Evolutionary conservation across 257 asterid genomes (phyloP).

Genomic region (Solanum bulbocastanum): DNA sequence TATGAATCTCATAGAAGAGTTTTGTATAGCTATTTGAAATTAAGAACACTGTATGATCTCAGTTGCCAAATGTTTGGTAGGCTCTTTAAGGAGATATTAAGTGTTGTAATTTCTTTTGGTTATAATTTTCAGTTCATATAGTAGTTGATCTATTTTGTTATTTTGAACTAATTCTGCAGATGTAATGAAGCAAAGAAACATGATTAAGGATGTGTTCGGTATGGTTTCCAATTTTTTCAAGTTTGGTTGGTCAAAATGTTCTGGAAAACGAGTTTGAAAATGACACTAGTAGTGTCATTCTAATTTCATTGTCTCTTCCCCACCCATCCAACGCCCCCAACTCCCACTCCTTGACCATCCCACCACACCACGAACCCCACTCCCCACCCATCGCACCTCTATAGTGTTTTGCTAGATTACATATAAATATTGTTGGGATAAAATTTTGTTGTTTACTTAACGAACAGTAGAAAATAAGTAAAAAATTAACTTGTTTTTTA

Average conservation of each 20-base stretch:
- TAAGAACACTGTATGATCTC: neutral
- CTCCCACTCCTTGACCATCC: neutral
- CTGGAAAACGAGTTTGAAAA: neutral
- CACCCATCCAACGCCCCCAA: neutral
- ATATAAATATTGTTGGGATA: too few relatives aligned
- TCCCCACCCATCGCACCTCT: neutral
- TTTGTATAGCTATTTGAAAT: constrained; percentile 8
- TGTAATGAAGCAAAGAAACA: neutral
- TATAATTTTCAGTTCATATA: neutral
- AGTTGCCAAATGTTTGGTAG: neutral
- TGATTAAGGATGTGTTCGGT: neutral
- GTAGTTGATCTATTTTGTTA: neutral
- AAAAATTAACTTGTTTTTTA: neutral
- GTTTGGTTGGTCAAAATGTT: neutral
- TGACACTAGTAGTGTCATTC: neutral
- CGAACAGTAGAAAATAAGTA: neutral
- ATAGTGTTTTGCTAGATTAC: neutral
- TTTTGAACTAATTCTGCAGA: neutral
- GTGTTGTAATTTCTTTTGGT: neutral
- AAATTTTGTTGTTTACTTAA: neutral
- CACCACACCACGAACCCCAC: neutral
- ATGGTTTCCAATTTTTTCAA: neutral
- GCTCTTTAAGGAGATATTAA: neutral
- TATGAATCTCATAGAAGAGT: neutral
- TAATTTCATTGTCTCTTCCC: neutral